Percentiles rank a stretch among this genome's conserved stretches.
These are phyloP conservation scores for Tulasnella sp. DNA, from an alignment of 768 basidiomycete species.

Conservation along the genomic window DNA sequence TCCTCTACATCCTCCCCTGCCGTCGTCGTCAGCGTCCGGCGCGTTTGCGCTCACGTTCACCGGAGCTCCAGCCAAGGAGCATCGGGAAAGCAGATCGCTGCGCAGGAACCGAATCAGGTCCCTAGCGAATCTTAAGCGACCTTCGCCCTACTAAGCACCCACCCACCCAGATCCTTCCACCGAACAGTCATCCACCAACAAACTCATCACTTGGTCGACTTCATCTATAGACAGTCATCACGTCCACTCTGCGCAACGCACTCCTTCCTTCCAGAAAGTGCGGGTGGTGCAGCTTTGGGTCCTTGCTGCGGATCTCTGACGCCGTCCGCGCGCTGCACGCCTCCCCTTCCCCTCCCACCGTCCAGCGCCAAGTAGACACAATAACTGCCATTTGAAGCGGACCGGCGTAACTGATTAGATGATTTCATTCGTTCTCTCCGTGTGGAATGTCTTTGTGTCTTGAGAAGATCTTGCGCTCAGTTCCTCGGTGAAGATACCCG, in stretches of 20 bases:
- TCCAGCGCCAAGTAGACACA: not conserved
- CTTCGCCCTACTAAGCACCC: not conserved
- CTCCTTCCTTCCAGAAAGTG: not conserved
- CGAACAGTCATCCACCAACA: not conserved
- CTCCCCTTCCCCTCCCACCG: not conserved
- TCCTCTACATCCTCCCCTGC: not conserved
- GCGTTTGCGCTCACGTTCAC: not conserved
- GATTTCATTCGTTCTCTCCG: not conserved
- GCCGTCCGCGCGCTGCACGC: not conserved
- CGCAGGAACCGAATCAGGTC: not conserved
- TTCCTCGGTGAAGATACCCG: not conserved
- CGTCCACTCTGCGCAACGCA: not conserved
- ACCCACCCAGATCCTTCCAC: not conserved
- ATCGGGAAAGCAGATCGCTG: not conserved
- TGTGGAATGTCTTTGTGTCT: not conserved
- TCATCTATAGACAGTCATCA: not conserved
- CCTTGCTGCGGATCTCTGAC: not conserved
- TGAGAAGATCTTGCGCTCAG: not conserved
- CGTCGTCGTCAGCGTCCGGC: not conserved
- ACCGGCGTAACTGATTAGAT: not conserved
- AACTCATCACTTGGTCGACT: not conserved
- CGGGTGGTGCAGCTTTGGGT: not conserved
- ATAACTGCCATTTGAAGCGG: not conserved
- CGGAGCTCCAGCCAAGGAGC: not conserved
- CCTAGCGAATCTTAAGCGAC: not conserved